Evolutionary conservation across 768 basidiomycete species (phyloP).

Genomic region (Pisolithus tinctorius): DNA sequence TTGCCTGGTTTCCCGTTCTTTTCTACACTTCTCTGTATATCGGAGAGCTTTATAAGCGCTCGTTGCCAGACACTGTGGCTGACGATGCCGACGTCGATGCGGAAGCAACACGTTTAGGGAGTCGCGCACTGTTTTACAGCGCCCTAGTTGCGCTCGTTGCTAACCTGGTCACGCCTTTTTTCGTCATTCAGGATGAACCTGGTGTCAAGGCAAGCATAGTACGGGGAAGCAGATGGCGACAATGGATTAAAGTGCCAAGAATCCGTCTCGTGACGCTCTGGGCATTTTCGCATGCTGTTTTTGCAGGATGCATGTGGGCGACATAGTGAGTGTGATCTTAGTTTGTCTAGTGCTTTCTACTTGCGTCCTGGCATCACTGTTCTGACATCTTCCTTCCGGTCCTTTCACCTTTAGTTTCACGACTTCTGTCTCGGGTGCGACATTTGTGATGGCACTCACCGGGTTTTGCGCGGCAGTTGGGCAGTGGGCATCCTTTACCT

Average conservation of each 20-base stretch:
- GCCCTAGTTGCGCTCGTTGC: conserved; percentile 60
- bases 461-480: conserved; percentile 93
- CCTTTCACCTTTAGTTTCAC: conserved; percentile 48
- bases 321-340: conserved; percentile 57
- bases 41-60: conserved; percentile 73
- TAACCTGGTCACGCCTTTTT: conserved; percentile 40
- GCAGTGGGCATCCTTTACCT: conserved; percentile 88
- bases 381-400: conserved; percentile 7
- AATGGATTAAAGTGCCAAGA: conserved; percentile 13
- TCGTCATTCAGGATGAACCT: conserved; percentile 11
- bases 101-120: conserved; percentile 77
- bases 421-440: conserved; percentile 62
- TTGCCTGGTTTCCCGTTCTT: conserved; percentile 89
- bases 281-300: conserved; percentile 64
- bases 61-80: conserved; percentile 22
- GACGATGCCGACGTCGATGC: conserved; percentile 39
- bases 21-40: conserved; percentile 88
- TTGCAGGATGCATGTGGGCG: conserved; percentile 66
- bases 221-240: background rate
- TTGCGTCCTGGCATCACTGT: conserved; percentile 7
- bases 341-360: background rate
- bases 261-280: conserved; percentile 62
- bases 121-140: conserved; percentile 76
- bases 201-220: background rate
- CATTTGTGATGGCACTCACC: conserved; percentile 65